Evolutionary conservation across 441 rosid species (phyloP).

Genomic region (Populus hybrid): DNA sequence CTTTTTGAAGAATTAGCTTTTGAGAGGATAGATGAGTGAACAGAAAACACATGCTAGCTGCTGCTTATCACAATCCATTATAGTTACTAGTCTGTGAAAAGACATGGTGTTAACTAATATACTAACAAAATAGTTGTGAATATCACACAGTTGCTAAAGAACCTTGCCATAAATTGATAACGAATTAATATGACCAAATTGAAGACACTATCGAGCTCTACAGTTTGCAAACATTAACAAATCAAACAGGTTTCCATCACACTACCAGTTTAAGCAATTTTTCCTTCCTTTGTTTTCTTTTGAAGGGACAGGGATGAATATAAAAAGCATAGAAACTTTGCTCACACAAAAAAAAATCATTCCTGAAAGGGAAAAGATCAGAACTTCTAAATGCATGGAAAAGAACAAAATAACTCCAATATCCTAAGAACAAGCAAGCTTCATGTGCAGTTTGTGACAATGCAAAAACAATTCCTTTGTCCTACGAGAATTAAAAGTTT

Average conservation of each 20-base stretch:
- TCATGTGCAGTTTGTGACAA: conserved; percentile 86
- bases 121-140: not conserved
- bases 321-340: conserved; percentile 10
- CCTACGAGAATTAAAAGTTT: conserved; percentile 37
- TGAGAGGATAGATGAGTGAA: conserved; percentile 82
- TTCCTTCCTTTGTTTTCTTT: conserved; percentile 1
- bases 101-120: conserved; percentile 12
- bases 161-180: not conserved
- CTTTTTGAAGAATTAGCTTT: conserved; percentile 91
- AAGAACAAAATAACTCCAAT: conserved; percentile 87
- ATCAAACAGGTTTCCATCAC: not conserved
- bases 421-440: conserved; percentile 66
- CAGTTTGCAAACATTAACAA: not conserved
- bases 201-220: not conserved
- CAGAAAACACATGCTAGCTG: conserved; percentile 78
- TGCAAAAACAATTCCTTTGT: conserved; percentile 62
- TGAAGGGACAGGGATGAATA: not conserved
- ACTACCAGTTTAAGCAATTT: not conserved
- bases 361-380: conserved; percentile 86
- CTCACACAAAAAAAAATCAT: conserved; percentile 20
- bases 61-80: conserved; percentile 57
- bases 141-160: not conserved
- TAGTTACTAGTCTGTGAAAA: conserved; percentile 49
- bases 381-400: conserved; percentile 38
- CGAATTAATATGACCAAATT: not conserved